Percentiles rank a stretch among this genome's conserved stretches.
Conservation (phyloP, 2,329 filamentous ascomycete genomes). For the Colletotrichum orbiculare region DNA sequence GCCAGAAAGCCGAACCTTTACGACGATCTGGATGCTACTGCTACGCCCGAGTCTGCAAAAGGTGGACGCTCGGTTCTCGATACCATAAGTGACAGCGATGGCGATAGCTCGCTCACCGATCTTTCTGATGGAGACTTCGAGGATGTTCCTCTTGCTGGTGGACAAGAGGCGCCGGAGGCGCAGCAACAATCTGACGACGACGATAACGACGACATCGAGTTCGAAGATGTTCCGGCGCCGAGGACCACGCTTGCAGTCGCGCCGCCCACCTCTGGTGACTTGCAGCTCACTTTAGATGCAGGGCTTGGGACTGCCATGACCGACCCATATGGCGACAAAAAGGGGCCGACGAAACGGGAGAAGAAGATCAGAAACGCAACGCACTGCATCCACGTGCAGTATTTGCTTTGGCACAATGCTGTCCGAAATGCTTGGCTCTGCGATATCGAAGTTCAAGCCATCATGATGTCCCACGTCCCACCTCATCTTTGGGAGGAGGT, state of each 20-base stretch:
- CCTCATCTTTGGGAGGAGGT: slow-evolving; percentile 77
- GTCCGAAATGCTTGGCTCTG: slow-evolving; percentile 87
- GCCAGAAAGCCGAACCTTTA: slow-evolving; percentile 68
- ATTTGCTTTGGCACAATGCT: slow-evolving; percentile 89
- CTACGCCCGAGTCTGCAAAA: slow-evolving; percentile 56
- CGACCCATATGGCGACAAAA: slow-evolving; percentile 75
- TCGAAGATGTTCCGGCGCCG: slow-evolving; percentile 65
- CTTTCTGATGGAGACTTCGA: slow-evolving; percentile 69
- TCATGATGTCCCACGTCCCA: slow-evolving; percentile 79
- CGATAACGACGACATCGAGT: slow-evolving; percentile 72
- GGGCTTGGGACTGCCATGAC: slow-evolving; percentile 69
- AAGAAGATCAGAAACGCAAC: slow-evolving; percentile 80
- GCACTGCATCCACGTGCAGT: slow-evolving; percentile 90
- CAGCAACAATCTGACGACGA: slow-evolving; percentile 53
- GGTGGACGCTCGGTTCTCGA: slow-evolving; percentile 55
- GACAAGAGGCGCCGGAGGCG: slow-evolving; percentile 55
- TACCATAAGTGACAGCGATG: slow-evolving; percentile 57
- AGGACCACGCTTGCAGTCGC: slow-evolving; percentile 53
- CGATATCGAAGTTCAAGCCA: slow-evolving; percentile 79
- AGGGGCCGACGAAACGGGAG: slow-evolving; percentile 87
- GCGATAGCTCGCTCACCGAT: slow-evolving; percentile 62
- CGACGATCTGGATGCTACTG: slow-evolving; percentile 67
- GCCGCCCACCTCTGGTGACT: slow-evolving; percentile 68
- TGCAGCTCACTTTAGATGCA: slow-evolving; percentile 77
- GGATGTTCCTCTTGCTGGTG: slow-evolving; percentile 54